Base-by-base conservation (phyloP, 257 asterid species). In the Cruciata laevipes region DNA sequence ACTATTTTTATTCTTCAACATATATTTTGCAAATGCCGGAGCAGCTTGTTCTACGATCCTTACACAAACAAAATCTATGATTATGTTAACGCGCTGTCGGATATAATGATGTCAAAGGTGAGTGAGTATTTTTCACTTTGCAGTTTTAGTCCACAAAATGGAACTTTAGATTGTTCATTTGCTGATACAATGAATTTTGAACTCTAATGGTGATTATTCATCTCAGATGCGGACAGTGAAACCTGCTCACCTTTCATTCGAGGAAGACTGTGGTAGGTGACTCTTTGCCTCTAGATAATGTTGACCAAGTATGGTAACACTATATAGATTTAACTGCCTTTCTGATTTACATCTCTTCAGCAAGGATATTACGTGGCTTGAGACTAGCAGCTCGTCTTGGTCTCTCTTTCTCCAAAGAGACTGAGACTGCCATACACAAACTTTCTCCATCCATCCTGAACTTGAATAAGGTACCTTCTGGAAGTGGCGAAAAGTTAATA, bases 341-440 rank as follows among this genome's bases (percentile, higher is more conserved):
- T 35, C 31, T 57, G 23, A 23, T 66, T 53, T 12, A 61, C 33
- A 40, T 66, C 37, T 24, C 61, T 71, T 69, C 90, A 90, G 99
- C 97, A 65, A 90, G 99, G 80, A 94, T 94, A 73, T 75, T 94
- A 83, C 95, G 97, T 63, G 97, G 95, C 71, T 65, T 94, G 79
- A 90, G 99, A 81, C 86, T 94, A 42, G 95, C 99, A 63, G 99
- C 95, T 77, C 97, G 97, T 73, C 95, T 94, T 66, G 78, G 76
- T 78, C 77, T 94, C 57, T 81, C 95, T 31, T 80, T 94, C 80
- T 77, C 95, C 31, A 70, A 82, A 74, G 99, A 90, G 76, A 73
- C 83, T 21, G 99, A 84, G 76, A 75, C 38, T 80, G 97, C 99
- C 55, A 75, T 94, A 49, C 74, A 58, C 76, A 71, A 78, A 66